Conservation (phyloP, 2,329 filamentous ascomycete species). For the Phyllosticta citriasiana region DNA sequence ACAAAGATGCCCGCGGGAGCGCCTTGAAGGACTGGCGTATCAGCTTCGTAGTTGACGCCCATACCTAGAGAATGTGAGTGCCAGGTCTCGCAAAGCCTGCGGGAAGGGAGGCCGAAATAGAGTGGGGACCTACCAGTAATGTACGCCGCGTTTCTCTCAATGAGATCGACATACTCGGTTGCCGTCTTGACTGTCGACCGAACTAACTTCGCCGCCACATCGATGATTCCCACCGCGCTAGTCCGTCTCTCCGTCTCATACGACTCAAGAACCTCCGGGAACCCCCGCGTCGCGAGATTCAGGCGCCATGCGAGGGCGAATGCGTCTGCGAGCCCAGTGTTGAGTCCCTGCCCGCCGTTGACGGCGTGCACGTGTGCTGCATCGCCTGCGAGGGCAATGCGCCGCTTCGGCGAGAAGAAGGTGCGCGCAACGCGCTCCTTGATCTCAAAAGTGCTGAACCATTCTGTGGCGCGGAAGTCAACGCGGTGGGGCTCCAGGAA, state of each 20-base stretch:
- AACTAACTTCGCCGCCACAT: conserved; percentile 38
- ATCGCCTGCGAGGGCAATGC: conserved; percentile 16
- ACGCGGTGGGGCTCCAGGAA: conserved; percentile 37
- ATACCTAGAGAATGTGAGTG: conserved; percentile 13
- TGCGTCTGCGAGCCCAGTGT: conserved; percentile 16
- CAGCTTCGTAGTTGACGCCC: conserved; percentile 33
- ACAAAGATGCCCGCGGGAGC: conserved; percentile 5
- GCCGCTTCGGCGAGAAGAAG: conserved; percentile 13
- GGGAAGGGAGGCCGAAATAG: neutral
- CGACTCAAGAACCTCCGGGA: conserved; percentile 22
- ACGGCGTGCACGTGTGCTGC: conserved; percentile 17
- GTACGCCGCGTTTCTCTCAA: conserved; percentile 39
- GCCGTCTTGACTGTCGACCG: conserved; percentile 36
- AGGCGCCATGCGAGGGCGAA: conserved; percentile 16
- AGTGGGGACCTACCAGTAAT: conserved; percentile 31
- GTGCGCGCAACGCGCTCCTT: conserved; percentile 15
- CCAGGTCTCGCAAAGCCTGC: neutral
- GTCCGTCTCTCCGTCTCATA: conserved; percentile 37
- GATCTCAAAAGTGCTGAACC: conserved; percentile 42
- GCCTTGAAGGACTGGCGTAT: conserved; percentile 1
- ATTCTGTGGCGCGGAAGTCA: conserved; percentile 37
- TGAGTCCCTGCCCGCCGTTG: conserved; percentile 18
- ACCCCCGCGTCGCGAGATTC: conserved; percentile 1
- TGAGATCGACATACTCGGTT: conserved; percentile 38
- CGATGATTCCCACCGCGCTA: conserved; percentile 37